Evolutionary conservation across 345 rosid species (phyloP).

Genomic region (Abelmoschus esculentus): DNA sequence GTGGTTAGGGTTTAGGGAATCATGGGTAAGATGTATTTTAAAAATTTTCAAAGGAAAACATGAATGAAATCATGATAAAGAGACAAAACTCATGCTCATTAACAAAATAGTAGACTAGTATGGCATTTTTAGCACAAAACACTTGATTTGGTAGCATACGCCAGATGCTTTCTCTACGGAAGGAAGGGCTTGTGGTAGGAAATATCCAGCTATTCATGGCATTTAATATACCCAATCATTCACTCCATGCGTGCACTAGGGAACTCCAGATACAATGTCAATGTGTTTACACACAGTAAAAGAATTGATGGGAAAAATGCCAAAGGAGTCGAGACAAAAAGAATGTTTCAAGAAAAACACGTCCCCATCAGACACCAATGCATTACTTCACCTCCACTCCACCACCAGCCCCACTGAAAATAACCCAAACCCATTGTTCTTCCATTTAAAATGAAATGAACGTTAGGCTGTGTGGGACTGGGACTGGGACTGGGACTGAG

Average conservation of each 20-base stretch:
- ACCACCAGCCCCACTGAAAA: not conserved
- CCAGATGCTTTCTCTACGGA: not conserved
- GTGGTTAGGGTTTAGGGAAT: no score
- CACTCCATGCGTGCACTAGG: not conserved
- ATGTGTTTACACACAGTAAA: not conserved
- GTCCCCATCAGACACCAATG: slow-evolving; percentile 5
- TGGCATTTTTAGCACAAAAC: not conserved
- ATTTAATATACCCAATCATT: not conserved
- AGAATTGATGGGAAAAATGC: not conserved
- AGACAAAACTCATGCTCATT: no score
- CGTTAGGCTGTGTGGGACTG: not conserved
- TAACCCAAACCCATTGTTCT: not conserved
- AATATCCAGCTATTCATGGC: no score
- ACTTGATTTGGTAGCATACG: not conserved
- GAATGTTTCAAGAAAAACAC: slow-evolving; percentile 2
- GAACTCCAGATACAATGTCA: not conserved
- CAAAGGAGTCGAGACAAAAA: slow-evolving; percentile 10
- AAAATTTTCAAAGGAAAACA: no score
- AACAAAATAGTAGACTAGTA: no score
- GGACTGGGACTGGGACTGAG: no score
- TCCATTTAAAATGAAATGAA: not conserved
- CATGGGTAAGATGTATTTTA: no score
- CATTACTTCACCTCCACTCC: not conserved
- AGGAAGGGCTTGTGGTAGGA: not conserved
- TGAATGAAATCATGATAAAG: no score